A percentile compares a stretch with the other conserved stretches of the same genome.
Evolutionary conservation across 2,329 filamentous ascomycete genomes (phyloP).

Genomic region (Blastomyces gilchristii): DNA sequence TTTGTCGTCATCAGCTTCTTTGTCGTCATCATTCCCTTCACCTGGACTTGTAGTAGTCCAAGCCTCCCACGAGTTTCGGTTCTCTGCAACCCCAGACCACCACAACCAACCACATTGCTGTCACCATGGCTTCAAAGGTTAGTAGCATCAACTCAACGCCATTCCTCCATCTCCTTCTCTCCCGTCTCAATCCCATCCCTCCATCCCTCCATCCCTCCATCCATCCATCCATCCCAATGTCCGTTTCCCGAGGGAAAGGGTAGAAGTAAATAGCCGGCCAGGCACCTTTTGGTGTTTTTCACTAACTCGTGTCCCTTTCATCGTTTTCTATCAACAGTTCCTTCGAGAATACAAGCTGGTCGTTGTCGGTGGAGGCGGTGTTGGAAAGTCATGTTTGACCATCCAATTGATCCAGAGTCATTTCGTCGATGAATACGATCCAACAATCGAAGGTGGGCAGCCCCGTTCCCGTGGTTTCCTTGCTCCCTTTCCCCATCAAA

Average conservation of each 20-base stretch:
- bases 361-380: constrained; percentile 93
- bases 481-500: constrained; percentile 26
- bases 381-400: constrained; percentile 97
- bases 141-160: constrained; percentile 1
- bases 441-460: constrained; percentile 78
- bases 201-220: neutral
- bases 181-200: neutral
- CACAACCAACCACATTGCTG: neutral
- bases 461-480: constrained; percentile 26
- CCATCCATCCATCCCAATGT: constrained; percentile 5
- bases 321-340: constrained; percentile 45
- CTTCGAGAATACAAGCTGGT: constrained; percentile 91
- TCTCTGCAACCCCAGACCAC: neutral
- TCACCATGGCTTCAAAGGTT: constrained; percentile 26
- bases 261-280: neutral
- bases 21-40: neutral
- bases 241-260: constrained; percentile 7
- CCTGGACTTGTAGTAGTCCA: neutral
- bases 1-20: no score
- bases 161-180: constrained; percentile 5
- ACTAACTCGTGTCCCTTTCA: constrained; percentile 13
- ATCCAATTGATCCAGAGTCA: constrained; percentile 94
- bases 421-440: constrained; percentile 99
- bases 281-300: neutral
- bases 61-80: neutral